Evolutionary conservation across 169 alveolate genomes (phyloP).

Genomic region (Plasmodium coatneyi): DNA sequence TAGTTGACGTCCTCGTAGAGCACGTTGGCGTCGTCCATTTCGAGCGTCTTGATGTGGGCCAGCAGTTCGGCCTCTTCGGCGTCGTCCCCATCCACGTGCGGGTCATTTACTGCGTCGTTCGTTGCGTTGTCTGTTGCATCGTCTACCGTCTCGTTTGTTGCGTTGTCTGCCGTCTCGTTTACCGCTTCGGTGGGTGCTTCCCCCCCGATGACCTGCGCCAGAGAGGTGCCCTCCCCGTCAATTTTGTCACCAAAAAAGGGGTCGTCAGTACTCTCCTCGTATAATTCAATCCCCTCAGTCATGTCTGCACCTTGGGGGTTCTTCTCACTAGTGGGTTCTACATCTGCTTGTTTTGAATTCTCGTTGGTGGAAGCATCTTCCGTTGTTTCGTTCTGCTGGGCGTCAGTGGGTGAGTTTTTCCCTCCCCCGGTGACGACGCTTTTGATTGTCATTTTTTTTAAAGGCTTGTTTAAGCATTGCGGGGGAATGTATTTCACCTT

Average conservation of each 20-base stretch:
- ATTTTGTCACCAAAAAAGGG: neutral
- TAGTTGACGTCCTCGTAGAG: conserved; percentile 57
- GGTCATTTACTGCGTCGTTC: neutral
- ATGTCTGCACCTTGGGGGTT: neutral
- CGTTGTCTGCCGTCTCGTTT: neutral
- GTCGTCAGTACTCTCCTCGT: neutral
- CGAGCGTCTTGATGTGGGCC: conserved; percentile 32
- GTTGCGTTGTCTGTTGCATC: neutral
- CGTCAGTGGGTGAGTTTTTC: neutral
- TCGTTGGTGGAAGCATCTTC: neutral
- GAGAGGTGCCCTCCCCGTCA: conserved; percentile 14
- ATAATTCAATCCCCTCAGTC: neutral
- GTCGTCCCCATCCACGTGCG: no score
- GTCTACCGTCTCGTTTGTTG: neutral
- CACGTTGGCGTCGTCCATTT: conserved; percentile 54
- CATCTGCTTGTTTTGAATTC: neutral
- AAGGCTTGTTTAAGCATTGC: conserved; percentile 14
- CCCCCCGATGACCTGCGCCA: neutral
- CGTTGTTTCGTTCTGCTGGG: neutral
- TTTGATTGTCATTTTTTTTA: conserved; percentile 34
- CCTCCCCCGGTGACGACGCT: conserved; percentile 4
- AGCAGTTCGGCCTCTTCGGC: neutral
- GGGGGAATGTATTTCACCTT: conserved; percentile 41
- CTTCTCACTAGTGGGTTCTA: neutral
- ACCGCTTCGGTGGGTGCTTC: neutral